Evolutionary conservation across 2,329 filamentous ascomycete genomes (phyloP).

Genomic region (Ceratocystis destructans): DNA sequence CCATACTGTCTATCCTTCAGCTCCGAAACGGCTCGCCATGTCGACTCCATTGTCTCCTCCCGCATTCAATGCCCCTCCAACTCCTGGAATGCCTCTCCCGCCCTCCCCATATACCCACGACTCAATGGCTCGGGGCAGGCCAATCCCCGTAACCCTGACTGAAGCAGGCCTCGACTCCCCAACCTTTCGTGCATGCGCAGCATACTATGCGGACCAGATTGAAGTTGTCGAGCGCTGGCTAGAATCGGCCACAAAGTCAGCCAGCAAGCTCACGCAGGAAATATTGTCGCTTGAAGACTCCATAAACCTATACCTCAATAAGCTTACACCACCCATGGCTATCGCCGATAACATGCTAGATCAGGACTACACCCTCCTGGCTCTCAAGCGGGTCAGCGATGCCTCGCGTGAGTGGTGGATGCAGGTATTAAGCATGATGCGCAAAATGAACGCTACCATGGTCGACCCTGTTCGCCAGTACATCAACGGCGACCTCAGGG

Average conservation of each 20-base stretch:
- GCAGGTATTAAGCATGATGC: constrained; percentile 57
- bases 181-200: constrained; percentile 75
- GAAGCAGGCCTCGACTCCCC: constrained; percentile 95
- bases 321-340: constrained; percentile 57
- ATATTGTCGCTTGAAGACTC: constrained; percentile 64
- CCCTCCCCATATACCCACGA: constrained; percentile 1
- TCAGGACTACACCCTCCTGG: constrained; percentile 85
- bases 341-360: constrained; percentile 78
- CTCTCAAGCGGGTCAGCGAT: constrained; percentile 72
- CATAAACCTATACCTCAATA: constrained; percentile 61
- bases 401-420: constrained; percentile 80
- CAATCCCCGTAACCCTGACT: constrained; percentile 68
- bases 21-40: no score
- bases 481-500: constrained; percentile 61
- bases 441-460: constrained; percentile 61
- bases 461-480: constrained; percentile 74
- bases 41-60: not conserved
- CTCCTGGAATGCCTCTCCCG: not conserved
- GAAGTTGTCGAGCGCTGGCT: constrained; percentile 90
- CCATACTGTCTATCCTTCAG: no score
- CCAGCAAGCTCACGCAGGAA: constrained; percentile 43
- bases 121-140: constrained; percentile 26
- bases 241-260: constrained; percentile 43
- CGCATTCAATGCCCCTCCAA: not conserved
- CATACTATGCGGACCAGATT: constrained; percentile 83